Base-by-base conservation (phyloP, 352 stramenopile species). In the Pythium rishiriense region DNA sequence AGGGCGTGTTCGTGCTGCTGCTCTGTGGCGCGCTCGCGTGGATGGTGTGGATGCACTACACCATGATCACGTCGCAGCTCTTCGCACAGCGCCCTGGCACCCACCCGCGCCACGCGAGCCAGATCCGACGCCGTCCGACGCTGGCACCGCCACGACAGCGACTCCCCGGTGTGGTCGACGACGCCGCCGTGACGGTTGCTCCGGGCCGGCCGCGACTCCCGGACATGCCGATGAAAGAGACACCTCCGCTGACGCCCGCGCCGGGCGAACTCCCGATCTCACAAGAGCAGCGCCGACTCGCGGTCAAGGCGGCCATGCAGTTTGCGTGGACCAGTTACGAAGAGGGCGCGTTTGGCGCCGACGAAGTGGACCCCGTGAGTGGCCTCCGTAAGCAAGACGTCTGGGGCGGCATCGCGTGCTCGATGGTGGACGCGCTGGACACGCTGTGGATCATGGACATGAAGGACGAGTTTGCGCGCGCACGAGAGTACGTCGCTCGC, bases 371-470 rank as follows among this genome's bases (percentile, higher is more conserved):
- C 37, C 96, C 96, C 0, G 70, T 91, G 46, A 83, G 76, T 22
- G 79, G 81, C 31, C 59, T 35, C 33, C 81, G 85, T 35, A 68
- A 67, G 17, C 76, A 96, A 51, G 83, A 97, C 26, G 83, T 91
- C 12, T 98, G 92, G 90, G 95, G 94, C 11, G 81, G 78, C 56
- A 94, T 98, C 43, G 89, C 88, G 1, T 85, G 93, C 24, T 98
- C 92, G 22, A 62, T 99, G 22, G 88, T 99, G 9, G 96, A 99
- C 75, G 81, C 81, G 12, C 80, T 99, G 45, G 97, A 99, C 73
- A 99, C 97, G 66, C 79, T 99, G 12, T 99, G 90, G 85, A 82
- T 99, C 52, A 99, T 99, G 97, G 94, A 79, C n/a, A 58, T 88
- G 25, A 80, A 93, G 58, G 88, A 97, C 17, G 96, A 98, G 64